A percentile compares a stretch with the other conserved stretches of the same genome.
These are phyloP conservation scores for Aphanomyces stellatus DNA, from an alignment of 352 stramenopile species.

Conservation along the genomic window DNA sequence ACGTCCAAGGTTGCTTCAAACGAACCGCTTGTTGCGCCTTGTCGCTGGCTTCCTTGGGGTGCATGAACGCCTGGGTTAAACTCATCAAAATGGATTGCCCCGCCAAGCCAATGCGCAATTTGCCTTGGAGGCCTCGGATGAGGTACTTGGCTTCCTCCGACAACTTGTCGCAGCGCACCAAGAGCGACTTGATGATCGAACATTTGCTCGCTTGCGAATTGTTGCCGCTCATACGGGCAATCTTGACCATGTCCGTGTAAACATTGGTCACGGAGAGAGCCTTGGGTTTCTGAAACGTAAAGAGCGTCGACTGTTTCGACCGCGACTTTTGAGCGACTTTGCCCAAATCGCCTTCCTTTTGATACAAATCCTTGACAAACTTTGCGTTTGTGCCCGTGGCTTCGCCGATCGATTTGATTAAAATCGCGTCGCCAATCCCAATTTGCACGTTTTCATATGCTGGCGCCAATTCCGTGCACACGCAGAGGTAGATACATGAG, in stretches of 20 bases:
- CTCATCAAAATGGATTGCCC: conserved; percentile 96
- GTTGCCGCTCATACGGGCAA: conserved; percentile 91
- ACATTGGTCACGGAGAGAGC: conserved; percentile 83
- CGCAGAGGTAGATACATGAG: conserved; percentile 86
- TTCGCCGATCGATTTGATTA: conserved; percentile 96
- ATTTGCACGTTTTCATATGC: conserved; percentile 97
- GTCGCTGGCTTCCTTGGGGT: conserved; percentile 73
- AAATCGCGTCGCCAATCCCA: conserved; percentile 95
- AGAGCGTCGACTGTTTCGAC: conserved; percentile 90
- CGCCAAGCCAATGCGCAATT: conserved; percentile 96
- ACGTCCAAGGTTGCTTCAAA: background rate
- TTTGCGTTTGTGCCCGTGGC: conserved; percentile 85
- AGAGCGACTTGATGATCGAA: conserved; percentile 94
- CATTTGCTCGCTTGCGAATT: conserved; percentile 97
- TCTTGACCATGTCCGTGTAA: conserved; percentile 88
- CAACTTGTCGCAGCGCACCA: conserved; percentile 89
- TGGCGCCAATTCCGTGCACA: conserved; percentile 89
- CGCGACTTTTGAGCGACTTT: conserved; percentile 92
- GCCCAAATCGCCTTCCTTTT: conserved; percentile 96
- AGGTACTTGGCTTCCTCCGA: conserved; percentile 94
- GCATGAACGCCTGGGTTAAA: conserved; percentile 94
- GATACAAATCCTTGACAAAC: conserved; percentile 95
- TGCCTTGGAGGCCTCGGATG: conserved; percentile 96
- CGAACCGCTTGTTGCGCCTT: conserved; percentile 53
- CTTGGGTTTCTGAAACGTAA: conserved; percentile 81